Evolutionary conservation across 257 asterid genomes (phyloP).

Genomic region (Penstemon davidsonii): DNA sequence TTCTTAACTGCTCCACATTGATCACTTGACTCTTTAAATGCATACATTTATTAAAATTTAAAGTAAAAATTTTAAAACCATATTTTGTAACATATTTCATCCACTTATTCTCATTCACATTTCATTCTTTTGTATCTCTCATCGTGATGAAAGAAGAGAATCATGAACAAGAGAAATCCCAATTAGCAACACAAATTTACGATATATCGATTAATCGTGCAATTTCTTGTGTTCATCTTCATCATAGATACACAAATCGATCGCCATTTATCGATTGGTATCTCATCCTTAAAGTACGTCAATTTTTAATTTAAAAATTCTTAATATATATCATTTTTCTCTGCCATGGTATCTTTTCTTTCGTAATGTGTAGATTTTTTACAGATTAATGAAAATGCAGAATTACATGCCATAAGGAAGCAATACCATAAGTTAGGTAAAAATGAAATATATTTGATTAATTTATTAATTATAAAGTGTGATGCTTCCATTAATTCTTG

Average conservation of each 20-base stretch:
- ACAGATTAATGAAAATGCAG: constrained; percentile 71
- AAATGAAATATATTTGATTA: background rate
- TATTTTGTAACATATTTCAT: constrained; percentile 28
- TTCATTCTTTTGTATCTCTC: background rate
- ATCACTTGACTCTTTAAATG: constrained; percentile 39
- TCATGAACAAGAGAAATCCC: constrained; percentile 47
- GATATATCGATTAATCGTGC: constrained; percentile 37
- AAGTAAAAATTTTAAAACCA: background rate
- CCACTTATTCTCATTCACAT: constrained; percentile 26
- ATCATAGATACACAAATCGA: constrained; percentile 23
- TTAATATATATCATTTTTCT: background rate
- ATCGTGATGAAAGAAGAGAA: constrained; percentile 40
- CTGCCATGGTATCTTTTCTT: background rate
- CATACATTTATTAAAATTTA: constrained; percentile 34
- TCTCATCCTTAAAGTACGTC: constrained; percentile 60
- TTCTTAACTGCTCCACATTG: constrained; percentile 65
- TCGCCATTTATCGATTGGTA: constrained; percentile 64
- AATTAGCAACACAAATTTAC: constrained; percentile 54
- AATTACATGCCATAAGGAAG: constrained; percentile 43
- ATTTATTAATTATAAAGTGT: background rate
- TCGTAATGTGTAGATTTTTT: background rate
- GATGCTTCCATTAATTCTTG: background rate
- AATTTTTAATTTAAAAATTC: background rate
- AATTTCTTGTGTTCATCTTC: constrained; percentile 37
- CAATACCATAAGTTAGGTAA: constrained; percentile 68